Evolutionary conservation across 257 asterid genomes (phyloP).

Genomic region (Fraxinus anomala): DNA sequence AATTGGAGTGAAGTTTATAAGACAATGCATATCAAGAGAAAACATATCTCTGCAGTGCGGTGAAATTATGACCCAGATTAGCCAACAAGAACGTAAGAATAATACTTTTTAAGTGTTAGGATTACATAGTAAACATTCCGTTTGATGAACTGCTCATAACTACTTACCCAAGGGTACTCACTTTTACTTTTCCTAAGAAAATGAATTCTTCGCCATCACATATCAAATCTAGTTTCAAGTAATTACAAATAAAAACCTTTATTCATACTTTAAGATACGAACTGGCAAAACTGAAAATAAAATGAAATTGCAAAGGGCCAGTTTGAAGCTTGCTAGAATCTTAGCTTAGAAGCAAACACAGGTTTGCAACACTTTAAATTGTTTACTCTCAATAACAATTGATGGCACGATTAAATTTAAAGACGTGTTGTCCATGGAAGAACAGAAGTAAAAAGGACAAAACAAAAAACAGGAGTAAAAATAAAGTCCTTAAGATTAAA

Average conservation of each 20-base stretch:
- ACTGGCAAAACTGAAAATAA: not conserved
- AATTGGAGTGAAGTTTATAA: conserved; percentile 21
- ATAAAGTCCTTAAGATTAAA: not conserved
- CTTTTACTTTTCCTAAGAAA: not conserved
- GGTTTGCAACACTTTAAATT: not conserved
- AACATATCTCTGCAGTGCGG: not conserved
- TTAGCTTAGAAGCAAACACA: not conserved
- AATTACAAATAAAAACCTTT: not conserved
- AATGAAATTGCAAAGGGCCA: not conserved
- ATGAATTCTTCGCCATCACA: not conserved
- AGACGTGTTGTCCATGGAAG: not conserved
- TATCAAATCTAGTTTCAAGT: conserved; percentile 4
- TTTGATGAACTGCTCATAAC: not conserved
- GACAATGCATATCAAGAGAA: conserved; percentile 11
- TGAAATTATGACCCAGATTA: conserved; percentile 5
- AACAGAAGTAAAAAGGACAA: not conserved
- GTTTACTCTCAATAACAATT: not conserved
- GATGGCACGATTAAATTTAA: not conserved
- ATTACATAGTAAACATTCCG: not conserved
- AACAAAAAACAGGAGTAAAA: not conserved
- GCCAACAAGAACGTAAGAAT: conserved; percentile 11
- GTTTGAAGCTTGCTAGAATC: conserved; percentile 1
- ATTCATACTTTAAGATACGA: not conserved
- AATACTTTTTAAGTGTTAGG: not conserved
- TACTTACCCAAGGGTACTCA: not conserved